Evolutionary conservation across 108 stramenopile genomes (phyloP).

Genomic region (Stephanodiscus triporus): DNA sequence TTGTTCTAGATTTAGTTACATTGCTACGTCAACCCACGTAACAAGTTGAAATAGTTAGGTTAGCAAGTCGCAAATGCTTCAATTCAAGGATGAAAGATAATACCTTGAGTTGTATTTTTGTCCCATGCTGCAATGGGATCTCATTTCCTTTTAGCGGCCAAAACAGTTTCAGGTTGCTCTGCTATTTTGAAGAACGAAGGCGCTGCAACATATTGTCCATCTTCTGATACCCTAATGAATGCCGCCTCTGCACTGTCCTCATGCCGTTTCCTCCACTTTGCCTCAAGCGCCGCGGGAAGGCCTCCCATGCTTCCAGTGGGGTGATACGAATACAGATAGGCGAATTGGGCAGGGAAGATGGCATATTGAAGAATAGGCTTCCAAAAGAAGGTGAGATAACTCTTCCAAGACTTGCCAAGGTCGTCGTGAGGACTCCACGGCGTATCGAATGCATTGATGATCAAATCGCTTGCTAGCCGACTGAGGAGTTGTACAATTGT

Average conservation of each 20-base stretch:
- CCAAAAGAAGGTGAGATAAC: slow-evolving; percentile 92
- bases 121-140: background rate
- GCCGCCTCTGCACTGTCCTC: slow-evolving; percentile 69
- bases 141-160: slow-evolving; percentile 32
- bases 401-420: slow-evolving; percentile 88
- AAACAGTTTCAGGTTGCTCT: slow-evolving; percentile 47
- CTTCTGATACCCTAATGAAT: slow-evolving; percentile 63
- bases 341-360: slow-evolving; percentile 91
- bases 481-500: slow-evolving; percentile 90
- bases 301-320: slow-evolving; percentile 86
- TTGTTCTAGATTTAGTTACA: too few species aligned
- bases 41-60: background rate
- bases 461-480: slow-evolving; percentile 92
- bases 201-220: slow-evolving; percentile 54
- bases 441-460: slow-evolving; percentile 95
- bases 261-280: slow-evolving; percentile 74
- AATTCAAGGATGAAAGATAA: too few species aligned
- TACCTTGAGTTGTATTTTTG: too few species aligned
- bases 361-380: slow-evolving; percentile 88
- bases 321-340: slow-evolving; percentile 86
- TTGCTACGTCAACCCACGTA: background rate
- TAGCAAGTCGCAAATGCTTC: background rate
- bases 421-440: slow-evolving; percentile 91
- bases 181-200: slow-evolving; percentile 88
- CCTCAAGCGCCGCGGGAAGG: slow-evolving; percentile 63